Evolutionary conservation across 495 filamentous ascomycete species (phyloP).

Genomic region (Chaetomium tenue): DNA sequence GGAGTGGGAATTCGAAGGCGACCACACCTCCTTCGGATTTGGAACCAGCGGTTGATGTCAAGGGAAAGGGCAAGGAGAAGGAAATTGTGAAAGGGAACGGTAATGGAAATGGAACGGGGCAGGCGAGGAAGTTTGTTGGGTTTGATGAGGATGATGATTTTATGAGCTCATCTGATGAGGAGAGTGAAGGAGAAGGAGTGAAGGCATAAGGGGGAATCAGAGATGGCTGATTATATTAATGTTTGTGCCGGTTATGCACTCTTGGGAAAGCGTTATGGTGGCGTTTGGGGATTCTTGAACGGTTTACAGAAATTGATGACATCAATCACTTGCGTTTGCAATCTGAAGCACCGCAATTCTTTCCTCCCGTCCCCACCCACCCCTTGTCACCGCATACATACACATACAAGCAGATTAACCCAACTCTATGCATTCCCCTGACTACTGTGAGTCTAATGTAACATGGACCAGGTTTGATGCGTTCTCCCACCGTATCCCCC

Average conservation of each 20-base stretch:
- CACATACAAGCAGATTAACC: slow-evolving; percentile 18
- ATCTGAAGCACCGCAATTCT: neutral
- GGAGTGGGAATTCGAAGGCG: slow-evolving; percentile 39
- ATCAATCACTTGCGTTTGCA: slow-evolving; percentile 2
- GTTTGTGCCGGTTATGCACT: neutral
- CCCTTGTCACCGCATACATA: neutral
- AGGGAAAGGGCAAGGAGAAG: slow-evolving; percentile 18
- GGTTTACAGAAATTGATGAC: slow-evolving; percentile 7
- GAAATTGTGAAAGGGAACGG: slow-evolving; percentile 21
- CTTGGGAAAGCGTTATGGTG: neutral
- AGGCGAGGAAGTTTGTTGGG: slow-evolving; percentile 61
- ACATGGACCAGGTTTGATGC: slow-evolving; percentile 21
- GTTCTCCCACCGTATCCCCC: slow-evolving; percentile 6
- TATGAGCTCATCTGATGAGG: slow-evolving; percentile 74
- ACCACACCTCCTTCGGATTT: slow-evolving; percentile 40
- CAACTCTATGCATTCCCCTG: slow-evolving; percentile 33
- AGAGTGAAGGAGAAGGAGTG: slow-evolving; percentile 44
- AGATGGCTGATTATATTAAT: neutral
- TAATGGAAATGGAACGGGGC: slow-evolving; percentile 46
- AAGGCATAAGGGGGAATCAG: slow-evolving; percentile 6
- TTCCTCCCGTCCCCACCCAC: slow-evolving; percentile 6
- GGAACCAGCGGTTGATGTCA: slow-evolving; percentile 21
- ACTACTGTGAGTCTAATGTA: slow-evolving; percentile 30
- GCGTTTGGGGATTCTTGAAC: slow-evolving; percentile 1
- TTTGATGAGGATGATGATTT: slow-evolving; percentile 93